phyloP scores from a whole-genome alignment of 2,329 filamentous ascomycete species.

The Fusarium nurragi region DNA sequence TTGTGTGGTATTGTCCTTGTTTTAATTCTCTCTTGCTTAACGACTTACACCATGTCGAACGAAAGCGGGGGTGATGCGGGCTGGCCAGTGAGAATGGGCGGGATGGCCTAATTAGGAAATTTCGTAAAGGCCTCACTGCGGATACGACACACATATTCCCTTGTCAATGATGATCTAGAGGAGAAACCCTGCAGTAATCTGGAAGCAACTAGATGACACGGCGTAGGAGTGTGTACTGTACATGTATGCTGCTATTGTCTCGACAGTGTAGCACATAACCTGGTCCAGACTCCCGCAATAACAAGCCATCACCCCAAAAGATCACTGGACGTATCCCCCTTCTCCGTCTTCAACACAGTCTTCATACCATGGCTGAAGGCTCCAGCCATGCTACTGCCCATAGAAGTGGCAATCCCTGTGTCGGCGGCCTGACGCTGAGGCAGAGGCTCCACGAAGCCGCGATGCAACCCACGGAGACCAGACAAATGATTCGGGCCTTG shows the following conservation, averaged over 20 bases:
- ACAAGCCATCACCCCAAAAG: no score
- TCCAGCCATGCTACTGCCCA: background rate
- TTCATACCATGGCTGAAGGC: background rate
- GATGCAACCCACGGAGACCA: background rate
- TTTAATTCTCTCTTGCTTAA: conserved; percentile 8
- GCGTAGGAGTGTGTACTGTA: no score
- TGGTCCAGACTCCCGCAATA: no score
- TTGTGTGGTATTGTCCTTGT: conserved; percentile 7
- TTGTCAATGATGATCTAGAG: background rate
- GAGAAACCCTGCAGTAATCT: background rate
- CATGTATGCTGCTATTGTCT: no score
- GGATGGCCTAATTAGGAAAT: conserved; percentile 47
- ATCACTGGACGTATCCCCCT: no score
- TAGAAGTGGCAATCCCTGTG: background rate
- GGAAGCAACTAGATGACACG: background rate
- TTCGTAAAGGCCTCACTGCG: background rate
- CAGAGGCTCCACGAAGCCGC: background rate
- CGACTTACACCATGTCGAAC: conserved; percentile 1
- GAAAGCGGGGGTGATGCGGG: conserved; percentile 36
- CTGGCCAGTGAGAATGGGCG: conserved; percentile 44
- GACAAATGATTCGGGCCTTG: background rate
- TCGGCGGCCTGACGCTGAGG: background rate
- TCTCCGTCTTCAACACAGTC: background rate
- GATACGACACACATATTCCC: background rate
- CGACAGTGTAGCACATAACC: no score